Evolutionary conservation across 352 stramenopile species (phyloP).

Genomic region (Globisporangium middletonii): DNA sequence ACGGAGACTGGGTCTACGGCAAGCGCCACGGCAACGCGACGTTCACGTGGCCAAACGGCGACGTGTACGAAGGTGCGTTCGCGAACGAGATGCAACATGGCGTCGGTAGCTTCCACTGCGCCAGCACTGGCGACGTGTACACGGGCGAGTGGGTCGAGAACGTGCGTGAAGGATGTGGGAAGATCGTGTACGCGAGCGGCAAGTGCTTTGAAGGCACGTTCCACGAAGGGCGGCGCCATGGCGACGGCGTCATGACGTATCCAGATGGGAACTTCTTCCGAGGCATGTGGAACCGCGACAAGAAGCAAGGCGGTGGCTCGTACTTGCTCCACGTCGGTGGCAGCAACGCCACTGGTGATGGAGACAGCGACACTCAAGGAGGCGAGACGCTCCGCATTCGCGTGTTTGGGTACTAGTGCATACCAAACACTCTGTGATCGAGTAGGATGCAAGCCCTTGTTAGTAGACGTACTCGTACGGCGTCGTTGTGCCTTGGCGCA

Average conservation of each 20-base stretch:
- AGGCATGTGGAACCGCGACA: slow-evolving; percentile 84
- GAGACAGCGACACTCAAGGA: slow-evolving; percentile 1
- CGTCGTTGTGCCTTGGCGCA: slow-evolving; percentile 53
- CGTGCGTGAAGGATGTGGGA: slow-evolving; percentile 69
- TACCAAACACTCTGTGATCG: not conserved
- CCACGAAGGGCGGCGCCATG: slow-evolving; percentile 65
- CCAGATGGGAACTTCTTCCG: slow-evolving; percentile 76
- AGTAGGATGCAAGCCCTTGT: not conserved
- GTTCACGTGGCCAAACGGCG: slow-evolving; percentile 83
- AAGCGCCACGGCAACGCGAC: slow-evolving; percentile 66
- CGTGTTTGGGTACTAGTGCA: slow-evolving; percentile 35
- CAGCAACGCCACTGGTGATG: slow-evolving; percentile 1
- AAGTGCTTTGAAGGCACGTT: slow-evolving; percentile 87
- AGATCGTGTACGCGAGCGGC: slow-evolving; percentile 68
- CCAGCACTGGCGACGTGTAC: slow-evolving; percentile 44
- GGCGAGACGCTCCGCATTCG: slow-evolving; percentile 19
- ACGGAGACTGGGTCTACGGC: slow-evolving; percentile 59
- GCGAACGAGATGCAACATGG: slow-evolving; percentile 77
- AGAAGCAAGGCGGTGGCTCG: slow-evolving; percentile 78
- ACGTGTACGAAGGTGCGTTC: slow-evolving; percentile 82
- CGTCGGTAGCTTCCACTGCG: slow-evolving; percentile 57
- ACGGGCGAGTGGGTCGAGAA: slow-evolving; percentile 81
- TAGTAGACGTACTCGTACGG: slow-evolving; percentile 69
- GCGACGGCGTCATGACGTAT: slow-evolving; percentile 76
- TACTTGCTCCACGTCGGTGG: slow-evolving; percentile 40